These are phyloP conservation scores for Pseudopithomyces chartarum DNA, from an alignment of 2,329 filamentous ascomycete species.

Conservation along the genomic window DNA sequence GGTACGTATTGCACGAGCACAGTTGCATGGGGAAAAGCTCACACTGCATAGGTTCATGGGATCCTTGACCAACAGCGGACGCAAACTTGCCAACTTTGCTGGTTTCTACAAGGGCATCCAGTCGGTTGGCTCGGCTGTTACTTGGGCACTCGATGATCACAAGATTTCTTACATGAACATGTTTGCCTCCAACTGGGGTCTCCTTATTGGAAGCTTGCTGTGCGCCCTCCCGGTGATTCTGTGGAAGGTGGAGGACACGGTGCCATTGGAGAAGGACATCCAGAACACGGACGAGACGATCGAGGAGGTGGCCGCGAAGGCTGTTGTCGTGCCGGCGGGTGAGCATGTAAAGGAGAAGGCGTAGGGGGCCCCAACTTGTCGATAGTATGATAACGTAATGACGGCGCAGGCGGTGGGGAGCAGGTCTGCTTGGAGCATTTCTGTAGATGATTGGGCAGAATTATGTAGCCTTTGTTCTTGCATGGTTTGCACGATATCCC, in stretches of 20 bases:
- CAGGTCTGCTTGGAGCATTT: conserved; percentile 10
- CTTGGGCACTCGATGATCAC: conserved; percentile 69
- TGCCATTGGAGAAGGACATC: conserved; percentile 79
- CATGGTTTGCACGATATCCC: conserved; percentile 18
- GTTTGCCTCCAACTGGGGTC: conserved; percentile 77
- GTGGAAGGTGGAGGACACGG: conserved; percentile 79
- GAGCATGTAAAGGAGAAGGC: conserved; percentile 34
- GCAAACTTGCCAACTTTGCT: conserved; percentile 88
- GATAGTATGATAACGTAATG: conserved; percentile 3
- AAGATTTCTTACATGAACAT: conserved; percentile 69
- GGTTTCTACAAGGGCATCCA: conserved; percentile 92
- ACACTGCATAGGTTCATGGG: conserved; percentile 76
- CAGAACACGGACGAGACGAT: conserved; percentile 83
- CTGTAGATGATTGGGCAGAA: conserved; percentile 30
- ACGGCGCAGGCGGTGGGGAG: conserved; percentile 12
- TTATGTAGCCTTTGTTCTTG: conserved; percentile 21
- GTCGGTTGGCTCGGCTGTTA: conserved; percentile 81
- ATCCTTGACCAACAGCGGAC: conserved; percentile 86
- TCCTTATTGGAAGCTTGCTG: conserved; percentile 74
- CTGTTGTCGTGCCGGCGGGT: conserved; percentile 16
- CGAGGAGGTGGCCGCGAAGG: conserved; percentile 64
- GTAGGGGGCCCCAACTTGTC: conserved; percentile 17
- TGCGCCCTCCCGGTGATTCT: conserved; percentile 80
- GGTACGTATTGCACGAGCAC: conserved; percentile 56
- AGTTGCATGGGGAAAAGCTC: conserved; percentile 1